A percentile compares a stretch with the other conserved stretches of the same genome.
These are phyloP conservation scores for Alnus glutinosa DNA, from an alignment of 306 rosid genomes.

Conservation along the genomic window DNA sequence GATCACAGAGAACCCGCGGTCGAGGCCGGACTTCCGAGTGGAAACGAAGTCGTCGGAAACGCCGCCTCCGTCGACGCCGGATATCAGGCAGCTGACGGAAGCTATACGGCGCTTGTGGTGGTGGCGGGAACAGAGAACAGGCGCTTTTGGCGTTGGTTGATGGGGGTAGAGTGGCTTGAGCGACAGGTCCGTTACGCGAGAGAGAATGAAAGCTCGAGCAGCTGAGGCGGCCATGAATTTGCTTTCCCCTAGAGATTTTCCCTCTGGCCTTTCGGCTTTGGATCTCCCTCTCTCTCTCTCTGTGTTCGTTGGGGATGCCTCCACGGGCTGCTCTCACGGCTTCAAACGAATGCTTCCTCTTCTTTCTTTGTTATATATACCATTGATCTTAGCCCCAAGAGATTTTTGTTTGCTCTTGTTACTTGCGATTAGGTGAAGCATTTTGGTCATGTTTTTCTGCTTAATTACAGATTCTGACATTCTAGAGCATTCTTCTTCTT, in stretches of 20 bases:
- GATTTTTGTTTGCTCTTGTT: conserved; percentile 7
- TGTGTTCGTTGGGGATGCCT: neutral
- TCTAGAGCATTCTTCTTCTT: neutral
- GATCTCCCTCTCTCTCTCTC: neutral
- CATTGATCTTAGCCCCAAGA: neutral
- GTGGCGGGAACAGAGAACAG: conserved; percentile 5
- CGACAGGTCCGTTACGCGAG: conserved; percentile 55
- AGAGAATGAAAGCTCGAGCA: conserved; percentile 56
- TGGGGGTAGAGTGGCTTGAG: conserved; percentile 45
- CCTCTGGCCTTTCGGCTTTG: neutral
- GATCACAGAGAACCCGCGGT: conserved; percentile 81
- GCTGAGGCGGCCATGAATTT: conserved; percentile 64
- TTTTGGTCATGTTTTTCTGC: neutral
- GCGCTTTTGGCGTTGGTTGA: conserved; percentile 32
- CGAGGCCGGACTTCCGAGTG: conserved; percentile 61
- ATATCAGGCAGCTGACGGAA: conserved; percentile 47
- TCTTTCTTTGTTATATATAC: neutral
- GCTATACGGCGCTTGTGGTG: conserved; percentile 34
- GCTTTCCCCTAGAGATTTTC: neutral
- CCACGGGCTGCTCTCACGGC: conserved; percentile 14
- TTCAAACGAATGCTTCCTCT: conserved; percentile 17
- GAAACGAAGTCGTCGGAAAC: conserved; percentile 85
- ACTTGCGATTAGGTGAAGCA: neutral
- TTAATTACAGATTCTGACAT: conserved; percentile 32
- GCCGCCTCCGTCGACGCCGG: conserved; percentile 76